phyloP scores from a whole-genome alignment of 805 yeast species.

The Yamadazyma philogaea region DNA sequence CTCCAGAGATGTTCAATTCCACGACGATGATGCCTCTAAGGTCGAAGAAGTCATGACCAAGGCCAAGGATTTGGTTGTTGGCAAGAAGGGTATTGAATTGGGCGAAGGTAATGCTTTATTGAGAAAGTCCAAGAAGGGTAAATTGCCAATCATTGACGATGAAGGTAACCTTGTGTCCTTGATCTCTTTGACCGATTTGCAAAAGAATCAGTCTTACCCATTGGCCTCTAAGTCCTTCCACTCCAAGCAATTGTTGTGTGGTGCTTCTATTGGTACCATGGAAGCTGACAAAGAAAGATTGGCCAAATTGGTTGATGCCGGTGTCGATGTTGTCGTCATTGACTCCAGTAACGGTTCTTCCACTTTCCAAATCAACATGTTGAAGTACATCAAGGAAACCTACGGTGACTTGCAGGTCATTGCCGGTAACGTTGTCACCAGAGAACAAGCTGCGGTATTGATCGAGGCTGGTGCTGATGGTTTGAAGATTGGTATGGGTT shows the following conservation, averaged over 20 bases:
- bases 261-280: conserved; percentile 97
- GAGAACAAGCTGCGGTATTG: conserved; percentile 97
- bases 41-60: conserved; percentile 86
- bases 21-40: conserved; percentile 60
- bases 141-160: conserved; percentile 86
- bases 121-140: conserved; percentile 94
- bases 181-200: conserved; percentile 93
- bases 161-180: conserved; percentile 77
- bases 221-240: conserved; percentile 88
- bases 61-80: conserved; percentile 82
- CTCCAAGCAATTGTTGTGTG: conserved; percentile 95
- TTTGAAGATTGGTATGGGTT: conserved; percentile 99
- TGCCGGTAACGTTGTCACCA: conserved; percentile 98
- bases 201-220: conserved; percentile 92
- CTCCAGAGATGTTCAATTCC: conserved; percentile 95
- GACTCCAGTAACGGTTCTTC: conserved; percentile 99
- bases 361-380: conserved; percentile 88
- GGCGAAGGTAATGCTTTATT: conserved; percentile 86
- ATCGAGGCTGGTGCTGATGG: conserved; percentile 97
- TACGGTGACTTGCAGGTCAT: conserved; percentile 81
- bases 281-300: conserved; percentile 86
- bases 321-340: conserved; percentile 91
- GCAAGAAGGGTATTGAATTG: conserved; percentile 75
- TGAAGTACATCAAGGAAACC: conserved; percentile 81
- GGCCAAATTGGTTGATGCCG: conserved; percentile 83